These are phyloP conservation scores for Trametes elegans DNA, from an alignment of 768 basidiomycete species.

Conservation along the genomic window DNA sequence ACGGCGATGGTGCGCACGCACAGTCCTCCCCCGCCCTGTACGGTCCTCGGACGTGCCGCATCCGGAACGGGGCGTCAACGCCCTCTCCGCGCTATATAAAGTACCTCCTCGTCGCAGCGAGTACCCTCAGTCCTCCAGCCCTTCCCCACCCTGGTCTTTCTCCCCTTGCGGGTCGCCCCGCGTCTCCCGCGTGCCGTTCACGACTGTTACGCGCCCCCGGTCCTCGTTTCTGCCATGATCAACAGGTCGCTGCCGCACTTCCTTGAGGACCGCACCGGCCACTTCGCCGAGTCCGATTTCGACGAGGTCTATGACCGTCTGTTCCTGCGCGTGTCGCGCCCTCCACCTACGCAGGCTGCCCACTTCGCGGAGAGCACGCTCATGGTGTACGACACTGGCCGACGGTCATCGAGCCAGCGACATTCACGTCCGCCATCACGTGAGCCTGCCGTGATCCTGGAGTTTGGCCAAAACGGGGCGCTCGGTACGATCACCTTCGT, in stretches of 20 bases:
- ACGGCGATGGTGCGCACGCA: background rate
- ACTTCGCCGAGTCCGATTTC: constrained; percentile 56
- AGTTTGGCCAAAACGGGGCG: constrained; percentile 55
- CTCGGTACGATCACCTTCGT: constrained; percentile 61
- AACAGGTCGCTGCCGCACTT: constrained; percentile 46
- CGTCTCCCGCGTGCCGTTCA: background rate
- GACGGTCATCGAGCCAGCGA: constrained; percentile 59
- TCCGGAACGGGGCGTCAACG: background rate
- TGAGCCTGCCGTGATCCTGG: constrained; percentile 56
- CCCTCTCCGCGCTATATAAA: background rate
- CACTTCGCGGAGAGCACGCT: constrained; percentile 34
- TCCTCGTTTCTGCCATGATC: constrained; percentile 16
- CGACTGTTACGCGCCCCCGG: background rate
- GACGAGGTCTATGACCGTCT: constrained; percentile 78
- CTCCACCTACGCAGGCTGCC: constrained; percentile 31
- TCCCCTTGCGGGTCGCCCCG: background rate
- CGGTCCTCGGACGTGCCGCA: constrained; percentile 1
- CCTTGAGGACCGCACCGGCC: constrained; percentile 68
- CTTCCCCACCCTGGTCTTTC: background rate
- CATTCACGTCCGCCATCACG: constrained; percentile 47
- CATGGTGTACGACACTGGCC: constrained; percentile 64
- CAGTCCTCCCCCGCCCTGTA: background rate
- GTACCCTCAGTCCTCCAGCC: background rate
- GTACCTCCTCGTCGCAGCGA: background rate
- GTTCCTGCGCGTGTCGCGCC: constrained; percentile 60